Percentiles rank a stretch among this genome's conserved stretches.
Evolutionary conservation across 2,329 filamentous ascomycete species (phyloP).

Genomic region (Aureobasidium pullulans): DNA sequence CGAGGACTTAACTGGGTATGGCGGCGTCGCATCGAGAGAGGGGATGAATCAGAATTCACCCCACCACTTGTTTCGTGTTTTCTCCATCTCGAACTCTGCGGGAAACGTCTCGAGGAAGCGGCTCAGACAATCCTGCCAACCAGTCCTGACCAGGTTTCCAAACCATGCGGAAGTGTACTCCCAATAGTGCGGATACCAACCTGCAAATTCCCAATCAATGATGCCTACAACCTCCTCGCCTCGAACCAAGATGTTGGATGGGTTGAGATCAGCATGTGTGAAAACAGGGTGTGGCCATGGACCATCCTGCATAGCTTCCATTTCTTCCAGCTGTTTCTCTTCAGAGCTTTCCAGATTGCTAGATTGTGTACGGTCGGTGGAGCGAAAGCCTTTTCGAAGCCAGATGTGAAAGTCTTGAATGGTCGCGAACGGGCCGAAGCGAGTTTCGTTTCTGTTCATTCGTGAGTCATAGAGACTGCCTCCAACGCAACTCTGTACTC

Average conservation of each 20-base stretch:
- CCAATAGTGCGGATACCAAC: conserved; percentile 44
- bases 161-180: conserved; percentile 36
- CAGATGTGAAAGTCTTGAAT: background rate
- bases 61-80: conserved; percentile 16
- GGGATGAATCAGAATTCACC: background rate
- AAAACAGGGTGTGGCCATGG: conserved; percentile 28
- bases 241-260: conserved; percentile 37
- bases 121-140: conserved; percentile 28
- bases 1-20: too few relatives aligned
- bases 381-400: background rate
- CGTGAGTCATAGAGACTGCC: background rate
- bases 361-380: background rate
- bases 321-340: background rate
- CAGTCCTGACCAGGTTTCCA: conserved; percentile 34
- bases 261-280: conserved; percentile 45
- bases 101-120: conserved; percentile 31
- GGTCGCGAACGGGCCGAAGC: background rate
- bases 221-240: conserved; percentile 40
- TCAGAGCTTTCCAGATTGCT: background rate
- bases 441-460: background rate
- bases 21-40: background rate
- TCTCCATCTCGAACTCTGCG: conserved; percentile 36
- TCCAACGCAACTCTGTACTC: background rate
- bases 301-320: background rate
- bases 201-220: conserved; percentile 40